Evolutionary conservation across 192 early-diverging fungal genomes (phyloP).

Genomic region (Coemansia sp.): DNA sequence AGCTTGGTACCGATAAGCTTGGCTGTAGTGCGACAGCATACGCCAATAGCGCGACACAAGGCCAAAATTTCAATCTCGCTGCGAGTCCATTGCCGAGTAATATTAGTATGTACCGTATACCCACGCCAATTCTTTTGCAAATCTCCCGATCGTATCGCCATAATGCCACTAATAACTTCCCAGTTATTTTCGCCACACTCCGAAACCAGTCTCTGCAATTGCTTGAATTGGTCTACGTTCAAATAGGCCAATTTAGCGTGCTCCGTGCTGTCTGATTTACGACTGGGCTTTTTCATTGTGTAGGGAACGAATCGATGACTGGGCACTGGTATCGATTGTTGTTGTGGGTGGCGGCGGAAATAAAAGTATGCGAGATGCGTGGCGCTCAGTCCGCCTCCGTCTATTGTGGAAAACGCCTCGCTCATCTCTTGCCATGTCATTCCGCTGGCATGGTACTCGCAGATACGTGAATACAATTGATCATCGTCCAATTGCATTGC

Average conservation of each 20-base stretch:
- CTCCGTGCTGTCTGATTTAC: not conserved
- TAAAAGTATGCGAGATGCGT: not conserved
- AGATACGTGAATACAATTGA: not conserved
- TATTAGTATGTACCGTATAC: slow-evolving; percentile 20
- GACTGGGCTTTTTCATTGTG: not conserved
- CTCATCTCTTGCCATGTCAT: not conserved
- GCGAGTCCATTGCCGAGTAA: slow-evolving; percentile 35
- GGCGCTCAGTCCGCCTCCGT: not conserved
- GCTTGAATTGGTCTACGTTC: slow-evolving; percentile 38
- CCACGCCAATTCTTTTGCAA: slow-evolving; percentile 42
- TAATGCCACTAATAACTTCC: slow-evolving; percentile 18
- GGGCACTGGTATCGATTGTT: not conserved
- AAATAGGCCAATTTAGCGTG: slow-evolving; percentile 26
- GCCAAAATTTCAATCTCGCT: slow-evolving; percentile 35
- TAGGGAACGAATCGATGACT: not conserved
- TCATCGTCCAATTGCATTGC: not conserved
- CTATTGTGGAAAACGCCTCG: not conserved
- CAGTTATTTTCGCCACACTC: slow-evolving; percentile 44
- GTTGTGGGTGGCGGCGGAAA: not conserved
- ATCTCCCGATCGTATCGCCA: slow-evolving; percentile 33
- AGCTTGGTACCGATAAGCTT: slow-evolving; percentile 49
- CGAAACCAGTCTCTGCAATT: slow-evolving; percentile 30
- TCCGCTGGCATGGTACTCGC: not conserved
- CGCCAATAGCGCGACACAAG: slow-evolving; percentile 30
- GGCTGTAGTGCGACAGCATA: slow-evolving; percentile 34